A percentile compares a stretch with the other conserved stretches of the same genome.
phyloP scores from a whole-genome alignment of 306 rosid species.

The Lathyrus aphaca region DNA sequence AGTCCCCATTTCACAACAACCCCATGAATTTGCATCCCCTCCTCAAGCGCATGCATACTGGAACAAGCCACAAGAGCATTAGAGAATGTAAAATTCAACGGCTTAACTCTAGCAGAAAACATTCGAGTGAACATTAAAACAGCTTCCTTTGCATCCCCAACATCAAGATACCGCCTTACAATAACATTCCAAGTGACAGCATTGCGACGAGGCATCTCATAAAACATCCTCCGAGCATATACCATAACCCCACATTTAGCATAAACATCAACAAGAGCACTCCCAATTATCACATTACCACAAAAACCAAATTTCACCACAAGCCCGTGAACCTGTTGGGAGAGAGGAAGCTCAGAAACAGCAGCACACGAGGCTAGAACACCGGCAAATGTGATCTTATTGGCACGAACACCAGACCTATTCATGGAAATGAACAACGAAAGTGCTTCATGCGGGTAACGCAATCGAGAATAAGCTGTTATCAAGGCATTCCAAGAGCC shows the following conservation, averaged over 20 bases:
- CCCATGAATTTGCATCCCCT: conserved; percentile 74
- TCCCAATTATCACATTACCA: conserved; percentile 59
- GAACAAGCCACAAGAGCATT: conserved; percentile 71
- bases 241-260: conserved; percentile 59
- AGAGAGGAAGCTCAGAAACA: conserved; percentile 42
- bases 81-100: conserved; percentile 62
- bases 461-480: conserved; percentile 49
- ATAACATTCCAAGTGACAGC: conserved; percentile 78
- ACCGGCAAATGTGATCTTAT: conserved; percentile 56
- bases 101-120: conserved; percentile 47
- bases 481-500: conserved; percentile 77
- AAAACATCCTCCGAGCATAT: conserved; percentile 62
- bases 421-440: conserved; percentile 49
- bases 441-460: conserved; percentile 45
- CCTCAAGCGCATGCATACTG: conserved; percentile 46
- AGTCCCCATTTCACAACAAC: conserved; percentile 56
- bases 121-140: conserved; percentile 58
- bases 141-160: conserved; percentile 55
- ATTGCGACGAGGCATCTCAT: conserved; percentile 62
- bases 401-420: conserved; percentile 44
- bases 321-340: conserved; percentile 61
- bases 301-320: conserved; percentile 54
- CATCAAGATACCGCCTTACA: conserved; percentile 72
- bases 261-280: conserved; percentile 75
- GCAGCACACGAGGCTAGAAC: conserved; percentile 63